A percentile compares a stretch with the other conserved stretches of the same genome.
These are phyloP conservation scores for Calycina herbarum DNA, from an alignment of 2,329 filamentous ascomycete species.

Conservation along the genomic window DNA sequence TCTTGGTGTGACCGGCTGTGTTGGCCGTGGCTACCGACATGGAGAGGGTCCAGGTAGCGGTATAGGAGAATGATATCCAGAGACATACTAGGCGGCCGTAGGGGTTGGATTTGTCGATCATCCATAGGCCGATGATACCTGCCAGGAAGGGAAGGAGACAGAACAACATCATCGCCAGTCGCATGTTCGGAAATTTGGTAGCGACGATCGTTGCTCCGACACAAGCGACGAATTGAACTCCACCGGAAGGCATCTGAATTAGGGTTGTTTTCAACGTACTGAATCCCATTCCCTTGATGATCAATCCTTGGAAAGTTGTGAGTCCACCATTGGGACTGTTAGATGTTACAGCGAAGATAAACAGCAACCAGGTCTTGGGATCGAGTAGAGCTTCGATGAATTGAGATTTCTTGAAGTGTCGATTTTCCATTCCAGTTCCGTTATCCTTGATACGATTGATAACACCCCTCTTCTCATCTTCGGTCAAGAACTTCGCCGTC, in stretches of 20 bases:
- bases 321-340: slow-evolving; percentile 52
- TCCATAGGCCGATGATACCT: background rate
- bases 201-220: slow-evolving; percentile 32
- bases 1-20: slow-evolving; percentile 45
- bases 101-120: background rate
- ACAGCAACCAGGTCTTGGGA: slow-evolving; percentile 36
- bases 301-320: background rate
- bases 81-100: background rate
- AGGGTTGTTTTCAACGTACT: slow-evolving; percentile 41
- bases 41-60: background rate
- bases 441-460: slow-evolving; percentile 25
- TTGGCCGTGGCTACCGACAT: slow-evolving; percentile 40
- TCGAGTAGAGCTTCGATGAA: slow-evolving; percentile 28
- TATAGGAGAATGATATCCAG: background rate
- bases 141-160: background rate
- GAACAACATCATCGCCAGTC: slow-evolving; percentile 1
- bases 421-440: slow-evolving; percentile 29
- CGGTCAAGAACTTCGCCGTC: slow-evolving; percentile 51
- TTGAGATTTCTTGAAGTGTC: slow-evolving; percentile 25
- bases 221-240: background rate
- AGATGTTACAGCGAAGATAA: slow-evolving; percentile 49
- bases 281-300: background rate
- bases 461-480: slow-evolving; percentile 34
- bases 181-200: background rate
- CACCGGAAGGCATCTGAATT: slow-evolving; percentile 61